Evolutionary conservation across 225 moss, liverwort and hornwort species (phyloP), one percentile per base, ranked within the genome.

Genomic region (Lunularia cruciata): DNA sequence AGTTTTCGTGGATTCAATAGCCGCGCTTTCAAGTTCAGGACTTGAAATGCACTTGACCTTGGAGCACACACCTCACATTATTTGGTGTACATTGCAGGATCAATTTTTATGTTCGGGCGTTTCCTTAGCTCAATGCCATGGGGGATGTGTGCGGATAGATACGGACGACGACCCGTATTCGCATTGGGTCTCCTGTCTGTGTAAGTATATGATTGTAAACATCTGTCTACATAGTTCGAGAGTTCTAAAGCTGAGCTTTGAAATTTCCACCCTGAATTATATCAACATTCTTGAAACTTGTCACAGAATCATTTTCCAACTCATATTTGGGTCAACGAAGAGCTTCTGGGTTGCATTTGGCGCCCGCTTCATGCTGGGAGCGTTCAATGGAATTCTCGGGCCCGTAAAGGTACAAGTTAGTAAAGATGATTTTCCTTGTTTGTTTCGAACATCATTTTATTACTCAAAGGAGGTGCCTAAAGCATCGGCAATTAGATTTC

Each of bases 351-450:
- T 88, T 72, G 93, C 89, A 47, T 10, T 98, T 35, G 1, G 77
- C 23, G 63, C 78, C 49, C 86, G 98, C 51, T 77, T 98, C 38
- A 70, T 92, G 58, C 77, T 98, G 9, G 98, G 98, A 34, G 8
- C 64, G 31, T 98, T 86, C 77, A 91, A 93, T 63, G 98, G 93
- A 25, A 86, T 91, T 73, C 86, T 93, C 60, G 93, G 91, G 28
- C 79, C 93, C 59, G 71, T 89, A 8, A 98, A 89, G 93, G 96
- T 92, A 60, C n/a, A n/a, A n/a, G n/a, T n/a, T n/a, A n/a, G n/a
- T n/a, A n/a, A n/a, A n/a, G n/a, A n/a, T n/a, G n/a, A n/a, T n/a
- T n/a, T n/a, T n/a, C n/a, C n/a, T n/a, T n/a, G n/a, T n/a, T n/a
- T n/a, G n/a, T n/a, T n/a, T n/a, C n/a, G n/a, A n/a, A n/a, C n/a